phyloP scores from a whole-genome alignment of 2,329 filamentous ascomycete genomes.

The Bipolaris sorokiniana region DNA sequence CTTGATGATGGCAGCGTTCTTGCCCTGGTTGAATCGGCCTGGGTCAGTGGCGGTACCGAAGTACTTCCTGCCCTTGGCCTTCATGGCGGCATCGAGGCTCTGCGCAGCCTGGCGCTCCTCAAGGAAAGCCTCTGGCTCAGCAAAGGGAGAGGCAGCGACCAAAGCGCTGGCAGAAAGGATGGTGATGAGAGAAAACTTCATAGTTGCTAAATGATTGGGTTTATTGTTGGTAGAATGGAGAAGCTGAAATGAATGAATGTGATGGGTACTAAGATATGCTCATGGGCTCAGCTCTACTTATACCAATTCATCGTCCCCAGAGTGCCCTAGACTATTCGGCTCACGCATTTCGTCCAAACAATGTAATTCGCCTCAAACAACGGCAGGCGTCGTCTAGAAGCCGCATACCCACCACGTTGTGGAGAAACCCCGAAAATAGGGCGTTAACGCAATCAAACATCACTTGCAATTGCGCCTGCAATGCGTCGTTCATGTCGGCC shows the following conservation, averaged over 20 bases:
- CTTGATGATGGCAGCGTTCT: conserved; percentile 64
- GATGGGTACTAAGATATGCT: background rate
- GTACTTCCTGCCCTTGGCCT: conserved; percentile 70
- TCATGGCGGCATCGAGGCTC: conserved; percentile 64
- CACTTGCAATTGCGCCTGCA: background rate
- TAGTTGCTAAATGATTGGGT: conserved; percentile 15
- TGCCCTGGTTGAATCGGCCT: conserved; percentile 57
- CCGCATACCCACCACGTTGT: background rate
- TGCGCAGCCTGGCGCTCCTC: conserved; percentile 42
- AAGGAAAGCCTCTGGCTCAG: conserved; percentile 38
- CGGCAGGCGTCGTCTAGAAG: background rate
- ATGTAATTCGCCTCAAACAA: background rate
- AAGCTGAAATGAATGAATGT: conserved; percentile 2
- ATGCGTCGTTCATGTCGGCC: background rate
- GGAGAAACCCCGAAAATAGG: background rate
- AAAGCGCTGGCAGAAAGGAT: conserved; percentile 39
- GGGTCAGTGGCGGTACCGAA: conserved; percentile 67
- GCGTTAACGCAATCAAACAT: conserved; percentile 1
- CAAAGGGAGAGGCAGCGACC: conserved; percentile 36
- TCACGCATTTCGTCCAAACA: background rate
- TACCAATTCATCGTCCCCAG: conserved; percentile 4
- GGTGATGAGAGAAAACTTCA: conserved; percentile 42
- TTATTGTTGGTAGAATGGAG: background rate
- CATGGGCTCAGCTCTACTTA: conserved; percentile 6
- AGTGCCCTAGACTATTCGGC: background rate